phyloP scores from a whole-genome alignment of 2,329 filamentous ascomycete species.

The Celoporthe dispersa region DNA sequence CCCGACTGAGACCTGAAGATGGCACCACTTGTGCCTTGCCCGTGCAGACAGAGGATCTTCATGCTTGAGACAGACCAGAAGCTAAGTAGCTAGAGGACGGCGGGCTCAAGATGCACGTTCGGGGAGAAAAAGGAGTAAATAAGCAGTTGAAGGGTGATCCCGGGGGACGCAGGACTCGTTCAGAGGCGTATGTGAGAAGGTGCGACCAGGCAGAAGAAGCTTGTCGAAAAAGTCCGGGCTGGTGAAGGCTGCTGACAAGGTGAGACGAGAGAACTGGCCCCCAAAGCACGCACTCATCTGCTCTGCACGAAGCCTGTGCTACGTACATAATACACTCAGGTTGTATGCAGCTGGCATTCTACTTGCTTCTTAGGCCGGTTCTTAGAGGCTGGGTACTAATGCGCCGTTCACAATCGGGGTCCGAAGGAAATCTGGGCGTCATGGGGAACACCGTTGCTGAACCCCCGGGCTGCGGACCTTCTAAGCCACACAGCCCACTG shows the following conservation, averaged over 20 bases:
- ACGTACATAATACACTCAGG: conserved; percentile 2
- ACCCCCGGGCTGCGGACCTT: not conserved
- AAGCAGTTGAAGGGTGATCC: not conserved
- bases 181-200: not conserved
- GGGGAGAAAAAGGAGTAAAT: not conserved
- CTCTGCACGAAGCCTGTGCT: conserved; percentile 10
- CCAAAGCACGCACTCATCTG: not conserved
- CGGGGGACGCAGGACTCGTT: not conserved
- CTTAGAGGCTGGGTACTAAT: not conserved
- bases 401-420: conserved; percentile 2
- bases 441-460: conserved; percentile 11
- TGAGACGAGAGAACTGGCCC: not conserved
- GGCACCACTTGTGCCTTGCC: conserved; percentile 42
- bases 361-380: not conserved
- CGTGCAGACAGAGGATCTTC: conserved; percentile 44
- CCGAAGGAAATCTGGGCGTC: conserved; percentile 6
- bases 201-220: not conserved
- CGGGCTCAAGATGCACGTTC: not conserved
- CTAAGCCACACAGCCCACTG: not conserved
- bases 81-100: not conserved
- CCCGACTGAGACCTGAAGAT: conserved; percentile 45
- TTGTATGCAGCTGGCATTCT: not conserved
- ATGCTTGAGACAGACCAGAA: conserved; percentile 30
- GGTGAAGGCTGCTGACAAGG: not conserved
- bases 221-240: not conserved